phyloP scores from a whole-genome alignment of 2,329 filamentous ascomycete genomes.

The Camillea tinctor region DNA sequence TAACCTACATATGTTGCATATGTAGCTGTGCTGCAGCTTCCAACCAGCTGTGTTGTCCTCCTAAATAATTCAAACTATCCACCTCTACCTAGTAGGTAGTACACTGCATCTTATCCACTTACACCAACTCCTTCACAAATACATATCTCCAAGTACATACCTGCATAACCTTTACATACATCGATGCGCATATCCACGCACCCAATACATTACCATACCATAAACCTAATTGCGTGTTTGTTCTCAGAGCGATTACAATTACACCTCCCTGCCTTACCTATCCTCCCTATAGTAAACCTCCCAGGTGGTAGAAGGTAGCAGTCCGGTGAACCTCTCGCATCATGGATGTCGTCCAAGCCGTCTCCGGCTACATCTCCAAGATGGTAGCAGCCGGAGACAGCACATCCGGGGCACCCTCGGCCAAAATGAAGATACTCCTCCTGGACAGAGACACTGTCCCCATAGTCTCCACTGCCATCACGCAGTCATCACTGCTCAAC shows the following conservation, averaged over 20 bases:
- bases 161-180: too few relatives aligned
- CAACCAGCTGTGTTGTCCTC: background rate
- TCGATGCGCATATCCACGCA: too few relatives aligned
- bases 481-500: constrained; percentile 89
- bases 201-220: too few relatives aligned
- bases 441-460: constrained; percentile 91
- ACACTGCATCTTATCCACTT: background rate
- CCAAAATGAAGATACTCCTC: constrained; percentile 98
- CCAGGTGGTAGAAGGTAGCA: too few relatives aligned
- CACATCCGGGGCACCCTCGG: constrained; percentile 62
- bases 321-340: constrained; percentile 29
- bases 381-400: constrained; percentile 85
- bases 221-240: too few relatives aligned
- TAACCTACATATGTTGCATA: too few relatives aligned
- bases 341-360: constrained; percentile 94
- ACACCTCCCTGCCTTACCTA: too few relatives aligned
- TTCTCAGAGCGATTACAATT: too few relatives aligned
- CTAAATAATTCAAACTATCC: constrained; percentile 8
- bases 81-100: constrained; percentile 1
- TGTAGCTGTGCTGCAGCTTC: constrained; percentile 2
- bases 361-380: constrained; percentile 93
- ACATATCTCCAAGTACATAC: too few relatives aligned
- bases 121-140: background rate
- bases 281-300: too few relatives aligned
- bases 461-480: constrained; percentile 92